Evolutionary conservation across 345 rosid species (phyloP).

Genomic region (Eucalyptus marginata): DNA sequence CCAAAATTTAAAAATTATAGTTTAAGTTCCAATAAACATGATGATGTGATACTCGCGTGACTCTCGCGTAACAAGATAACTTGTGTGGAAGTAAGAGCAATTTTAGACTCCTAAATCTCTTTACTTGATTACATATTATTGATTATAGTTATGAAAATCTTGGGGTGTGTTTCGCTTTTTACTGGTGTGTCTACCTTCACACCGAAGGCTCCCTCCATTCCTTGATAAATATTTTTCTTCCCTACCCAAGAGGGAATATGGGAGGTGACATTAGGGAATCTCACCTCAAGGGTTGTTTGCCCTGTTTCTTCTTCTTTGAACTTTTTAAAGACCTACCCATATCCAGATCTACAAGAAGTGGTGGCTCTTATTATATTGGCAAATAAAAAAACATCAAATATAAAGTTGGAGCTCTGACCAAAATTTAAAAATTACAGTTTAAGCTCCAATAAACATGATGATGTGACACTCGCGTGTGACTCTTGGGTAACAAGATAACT

Average conservation of each 20-base stretch:
- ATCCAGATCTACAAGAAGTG: background rate
- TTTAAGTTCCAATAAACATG: background rate
- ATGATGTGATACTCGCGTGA: background rate
- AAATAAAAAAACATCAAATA: background rate
- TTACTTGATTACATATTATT: no score
- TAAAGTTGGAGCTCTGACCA: background rate
- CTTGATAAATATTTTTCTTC: no score
- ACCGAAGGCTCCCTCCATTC: no score
- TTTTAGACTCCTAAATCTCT: background rate
- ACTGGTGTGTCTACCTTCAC: rapidly evolving
- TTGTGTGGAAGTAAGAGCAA: background rate
- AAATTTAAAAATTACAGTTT: background rate
- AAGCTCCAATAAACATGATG: background rate
- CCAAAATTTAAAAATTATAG: background rate
- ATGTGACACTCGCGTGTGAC: background rate
- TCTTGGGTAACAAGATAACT: background rate
- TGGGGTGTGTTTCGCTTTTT: rapidly evolving
- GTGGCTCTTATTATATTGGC: background rate
- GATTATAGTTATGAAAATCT: no score
- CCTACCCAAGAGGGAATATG: no score
- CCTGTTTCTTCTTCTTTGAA: no score
- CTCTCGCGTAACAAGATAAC: background rate
- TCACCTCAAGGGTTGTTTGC: no score
- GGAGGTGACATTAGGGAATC: no score
- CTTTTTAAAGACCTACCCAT: no score